Evolutionary conservation across 1,139 yeast genomes (phyloP), one percentile per base, ranked within the genome.

Genomic region (Insectozyma bohioensis): DNA sequence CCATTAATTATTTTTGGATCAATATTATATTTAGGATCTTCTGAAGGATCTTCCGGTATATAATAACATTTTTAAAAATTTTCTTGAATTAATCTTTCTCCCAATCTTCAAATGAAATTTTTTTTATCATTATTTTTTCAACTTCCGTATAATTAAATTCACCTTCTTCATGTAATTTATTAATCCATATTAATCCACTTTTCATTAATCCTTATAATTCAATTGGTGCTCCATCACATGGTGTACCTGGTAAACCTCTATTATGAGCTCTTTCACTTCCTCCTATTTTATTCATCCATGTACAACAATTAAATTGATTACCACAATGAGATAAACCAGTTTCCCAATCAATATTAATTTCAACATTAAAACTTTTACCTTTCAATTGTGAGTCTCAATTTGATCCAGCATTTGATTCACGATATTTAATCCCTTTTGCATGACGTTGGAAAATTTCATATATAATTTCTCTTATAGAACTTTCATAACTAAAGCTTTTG

Each of bases 231-330:
- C 98, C 98, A 58, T 90, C 96, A 55, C 98, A 75, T 22, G 98
- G 97, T 0, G 98, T 92, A 2, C 97, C 98, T 1, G 98, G 98
- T 24, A 76, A 68, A 11, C 98, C 98, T 50, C 81, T 84, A 40
- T 80, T 82, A 1, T 85, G 84, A 0, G 98, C 97, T 39, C 61
- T 67, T 32, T 61, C 78, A 52, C 95, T 85, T 62, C 92, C 98
- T 13, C 98, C 98, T 97, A 92, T 92, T 63, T 92, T 92, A 61
- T 92, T 98, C 97, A 90, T 92, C 98, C 98, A 92, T 0, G 98
- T 92, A 14, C 98, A 98, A 64, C 98, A 92, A 52, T 92, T 92
- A 56, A 63, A 76, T 55, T 85, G 95, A 34, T 86, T 85, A 1
- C 98, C 98, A 29, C 98, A 98, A 57, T 80, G 85, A 5, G 90